Evolutionary conservation across 2,329 filamentous ascomycete genomes (phyloP), one percentile per base, ranked within the genome.

Genomic region (Pyrenochaeta sp.): DNA sequence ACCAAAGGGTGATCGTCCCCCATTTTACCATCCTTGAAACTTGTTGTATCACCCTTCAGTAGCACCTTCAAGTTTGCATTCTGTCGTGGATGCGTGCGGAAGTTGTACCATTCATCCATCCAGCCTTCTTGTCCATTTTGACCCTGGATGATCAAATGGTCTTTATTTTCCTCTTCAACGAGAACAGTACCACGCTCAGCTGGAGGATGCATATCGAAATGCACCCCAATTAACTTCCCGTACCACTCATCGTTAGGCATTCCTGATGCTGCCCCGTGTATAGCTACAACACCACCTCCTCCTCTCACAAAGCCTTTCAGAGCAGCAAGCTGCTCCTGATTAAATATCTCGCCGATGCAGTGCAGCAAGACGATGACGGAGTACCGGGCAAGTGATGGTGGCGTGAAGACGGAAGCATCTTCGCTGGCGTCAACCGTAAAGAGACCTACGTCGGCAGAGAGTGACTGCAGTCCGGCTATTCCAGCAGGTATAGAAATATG

Each of bases 31-130:
- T 66, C 67, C 4, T 50, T 27, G 27, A 68, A 71, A 2, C 47
- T 64, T 3, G 15, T 58, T 23, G 58, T 45, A 41, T 70, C 66
- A 4, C 66, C 66, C 15, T 29, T 58, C 0, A 71, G 41, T 29
- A 70, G 45, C 2, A 71, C 48, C 7, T 44, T 40, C 27, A 70
- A 47, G 15, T 61, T 64, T 4, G 6, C 18, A 20, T 71, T 71
- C 10, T 59, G 36, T 14, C 64, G 32, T 3, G 66, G 68, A 45
- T 71, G 64, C 7, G 58, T 59, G 2, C 44, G 52, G 45, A 70
- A 71, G 29, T 70, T 69, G 45, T 71, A 71, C 67, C 66, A 71
- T 45, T 71, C 68, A 17, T 71, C 68, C 50, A 50, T 61, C 64
- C 66, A 66, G 10, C 29, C 45, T 6, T 58, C 32, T 10, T 56